Evolutionary conservation across 2,329 filamentous ascomycete species (phyloP), one percentile per base, ranked within the genome.

Genomic region (Nemania abortiva): DNA sequence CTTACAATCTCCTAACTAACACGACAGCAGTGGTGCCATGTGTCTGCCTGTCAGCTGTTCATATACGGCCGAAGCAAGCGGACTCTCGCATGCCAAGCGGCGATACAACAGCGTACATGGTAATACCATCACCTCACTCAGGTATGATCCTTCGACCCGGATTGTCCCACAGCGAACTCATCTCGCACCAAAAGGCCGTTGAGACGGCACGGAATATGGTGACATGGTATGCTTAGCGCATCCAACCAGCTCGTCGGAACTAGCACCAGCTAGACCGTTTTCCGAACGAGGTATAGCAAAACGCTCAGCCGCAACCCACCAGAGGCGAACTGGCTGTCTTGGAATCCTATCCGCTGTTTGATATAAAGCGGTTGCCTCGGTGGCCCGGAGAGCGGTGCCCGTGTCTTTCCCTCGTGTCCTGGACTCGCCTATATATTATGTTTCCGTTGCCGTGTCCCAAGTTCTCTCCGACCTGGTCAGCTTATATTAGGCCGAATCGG

Each of bases 251-350:
- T 52, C 7, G 42, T 47, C n/a, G 56, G 63, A 20, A 50, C 27
- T 22, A 58, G 45, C n/a, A 49, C n/a, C 29, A 57, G 60, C 62
- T 63, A 57, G 57, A n/a, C 67, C 65, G 47, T 37, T 55, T 64
- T 60, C 6, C 62, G 59, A 53, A 55, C 29, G 53, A 10, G 31
- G 45, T 50, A 49, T 31, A 56, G 27, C 27, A 24, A 59, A 15
- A 61, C 34, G n/a, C 34, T 68, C 65, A 70, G 68, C 68, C 68
- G 65, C 68, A 68, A 53, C 39, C 65, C 52, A 56, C 42, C 47
- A 45, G 53, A 24, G 56, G 22, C 55, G 56, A 47, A 39, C 47
- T 34, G 42, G 52, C 29, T 29, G 56, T 39, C 65, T 54, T 57
- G 53, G 57, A 49, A 61, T 50, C 45, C 47, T n/a, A 29, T 53